Conservation (phyloP, 2,329 filamentous ascomycete genomes). For the Phaeosphaeria sp. region DNA sequence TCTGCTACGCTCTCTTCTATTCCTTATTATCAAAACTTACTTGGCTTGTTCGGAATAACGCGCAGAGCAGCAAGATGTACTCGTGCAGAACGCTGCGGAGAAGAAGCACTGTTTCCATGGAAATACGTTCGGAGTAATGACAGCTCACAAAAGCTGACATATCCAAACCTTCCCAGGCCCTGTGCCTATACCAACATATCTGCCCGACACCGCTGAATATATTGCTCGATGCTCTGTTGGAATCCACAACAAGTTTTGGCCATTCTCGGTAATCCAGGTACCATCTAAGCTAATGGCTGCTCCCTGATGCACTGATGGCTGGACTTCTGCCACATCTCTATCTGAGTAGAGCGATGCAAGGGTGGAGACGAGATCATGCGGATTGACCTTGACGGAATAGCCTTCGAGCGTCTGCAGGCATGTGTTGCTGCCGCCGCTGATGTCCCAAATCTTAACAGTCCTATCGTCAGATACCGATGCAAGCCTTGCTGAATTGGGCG, state of each 20-base stretch:
- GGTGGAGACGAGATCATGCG: neutral
- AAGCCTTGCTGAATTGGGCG: conserved; percentile 9
- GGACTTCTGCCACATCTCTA: neutral
- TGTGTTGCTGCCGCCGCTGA: neutral
- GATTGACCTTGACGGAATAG: neutral
- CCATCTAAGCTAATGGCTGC: neutral
- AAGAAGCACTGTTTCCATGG: too few species aligned
- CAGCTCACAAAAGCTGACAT: neutral
- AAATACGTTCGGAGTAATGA: too few species aligned
- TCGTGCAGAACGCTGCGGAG: too few species aligned
- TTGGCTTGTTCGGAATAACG: too few species aligned
- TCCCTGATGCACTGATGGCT: neutral
- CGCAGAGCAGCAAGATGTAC: too few species aligned
- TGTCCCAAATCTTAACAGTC: conserved; percentile 18
- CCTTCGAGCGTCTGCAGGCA: conserved; percentile 19
- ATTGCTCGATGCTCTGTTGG: neutral
- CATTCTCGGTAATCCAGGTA: neutral
- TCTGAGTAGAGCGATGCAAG: neutral
- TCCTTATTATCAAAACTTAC: too few species aligned
- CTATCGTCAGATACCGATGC: neutral
- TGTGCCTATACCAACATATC: neutral
- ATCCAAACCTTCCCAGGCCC: neutral
- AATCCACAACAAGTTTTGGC: neutral
- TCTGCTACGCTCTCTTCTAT: too few species aligned
- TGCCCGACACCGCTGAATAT: neutral